Percentiles rank a stretch among this genome's conserved stretches.
Conservation (phyloP, 192 early-diverging fungal species). For the Linnemannia elongata region DNA sequence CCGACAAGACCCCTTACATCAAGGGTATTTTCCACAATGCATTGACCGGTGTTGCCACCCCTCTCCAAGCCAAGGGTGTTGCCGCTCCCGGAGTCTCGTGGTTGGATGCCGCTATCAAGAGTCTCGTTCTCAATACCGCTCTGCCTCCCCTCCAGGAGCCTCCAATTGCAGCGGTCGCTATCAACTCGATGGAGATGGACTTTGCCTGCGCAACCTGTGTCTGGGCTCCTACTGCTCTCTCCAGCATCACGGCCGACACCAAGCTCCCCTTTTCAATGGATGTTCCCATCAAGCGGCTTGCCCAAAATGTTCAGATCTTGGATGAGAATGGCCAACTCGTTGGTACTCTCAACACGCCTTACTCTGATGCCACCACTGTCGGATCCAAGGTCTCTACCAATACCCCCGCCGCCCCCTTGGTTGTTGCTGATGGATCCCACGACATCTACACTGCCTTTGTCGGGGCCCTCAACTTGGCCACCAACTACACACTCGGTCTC, state of each 20-base stretch:
- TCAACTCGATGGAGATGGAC: conserved; percentile 62
- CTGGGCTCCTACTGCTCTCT: conserved; percentile 54
- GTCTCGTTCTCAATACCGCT: conserved; percentile 7
- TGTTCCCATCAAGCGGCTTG: conserved; percentile 59
- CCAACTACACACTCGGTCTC: conserved; percentile 54
- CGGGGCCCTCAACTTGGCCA: conserved; percentile 53
- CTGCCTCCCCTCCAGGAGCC: conserved; percentile 10
- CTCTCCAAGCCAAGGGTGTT: conserved; percentile 20
- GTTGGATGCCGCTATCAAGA: conserved; percentile 45
- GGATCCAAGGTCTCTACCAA: conserved; percentile 59
- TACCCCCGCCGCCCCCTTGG: conserved; percentile 37
- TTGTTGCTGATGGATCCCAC: conserved; percentile 52
- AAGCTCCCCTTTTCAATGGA: conserved; percentile 68
- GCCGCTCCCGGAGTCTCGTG: conserved; percentile 20
- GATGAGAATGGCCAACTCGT: conserved; percentile 17
- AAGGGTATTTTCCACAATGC: conserved; percentile 29
- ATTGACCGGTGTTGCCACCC: conserved; percentile 20
- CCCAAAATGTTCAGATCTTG: conserved; percentile 60
- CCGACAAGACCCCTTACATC: conserved; percentile 9
- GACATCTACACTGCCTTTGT: conserved; percentile 61
- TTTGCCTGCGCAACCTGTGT: conserved; percentile 47
- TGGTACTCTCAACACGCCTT: conserved; percentile 26
- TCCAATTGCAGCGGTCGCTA: conserved; percentile 58
- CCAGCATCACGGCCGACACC: conserved; percentile 59
- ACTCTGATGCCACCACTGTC: conserved; percentile 32